Evolutionary conservation across 2,329 filamentous ascomycete genomes (phyloP), one percentile per base, ranked within the genome.

Genomic region (Verticillium alfalfae): DNA sequence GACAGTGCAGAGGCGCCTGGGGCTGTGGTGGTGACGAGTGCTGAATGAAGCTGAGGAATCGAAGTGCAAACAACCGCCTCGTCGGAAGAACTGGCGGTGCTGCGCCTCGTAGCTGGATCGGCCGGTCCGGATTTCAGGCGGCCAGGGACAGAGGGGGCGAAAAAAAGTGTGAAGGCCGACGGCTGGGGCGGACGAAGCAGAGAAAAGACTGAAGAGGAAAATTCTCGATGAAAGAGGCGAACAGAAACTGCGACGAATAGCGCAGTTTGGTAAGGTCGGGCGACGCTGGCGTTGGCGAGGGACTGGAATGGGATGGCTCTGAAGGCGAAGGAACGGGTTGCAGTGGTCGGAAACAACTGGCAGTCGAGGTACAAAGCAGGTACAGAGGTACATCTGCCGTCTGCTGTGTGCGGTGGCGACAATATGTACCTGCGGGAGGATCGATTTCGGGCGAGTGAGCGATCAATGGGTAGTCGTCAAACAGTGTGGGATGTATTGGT

Each of bases 101-200:
- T 58, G 57, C 57, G 57, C 57, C 57, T 58, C 57, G 57, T 49
- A 38, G 57, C 41, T 34, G 37, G 38, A 38, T 36, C 57, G 22
- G 45, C 38, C 41, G 39, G 37, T 26, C 37, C 45, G 57, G 22
- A 13, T 15, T 22, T 13, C 36, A 45, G 36, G 18, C 49, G 26
- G 34, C 37, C 45, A 57, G 18, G n/a, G 18, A 37, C 55, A n/a
- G 15, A 37, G 9, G 34, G 34, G 54, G 54, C 36, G n/a, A 37
- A 22, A 18, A 18, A 31, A 4, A 1, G n/a, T 18, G 55, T 34
- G 34, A 57, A 22, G n/a, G 34, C 34, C 36, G 55, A 37, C 16
- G 34, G 36, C 16, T 16, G 34, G 55, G 34, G 26, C 10, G 34
- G 22, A 38, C 16, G 34, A 57, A 22, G 22, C n/a, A 6, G 31